Conservation (phyloP, 2,329 filamentous ascomycete species). For the Botrytis porri region DNA sequence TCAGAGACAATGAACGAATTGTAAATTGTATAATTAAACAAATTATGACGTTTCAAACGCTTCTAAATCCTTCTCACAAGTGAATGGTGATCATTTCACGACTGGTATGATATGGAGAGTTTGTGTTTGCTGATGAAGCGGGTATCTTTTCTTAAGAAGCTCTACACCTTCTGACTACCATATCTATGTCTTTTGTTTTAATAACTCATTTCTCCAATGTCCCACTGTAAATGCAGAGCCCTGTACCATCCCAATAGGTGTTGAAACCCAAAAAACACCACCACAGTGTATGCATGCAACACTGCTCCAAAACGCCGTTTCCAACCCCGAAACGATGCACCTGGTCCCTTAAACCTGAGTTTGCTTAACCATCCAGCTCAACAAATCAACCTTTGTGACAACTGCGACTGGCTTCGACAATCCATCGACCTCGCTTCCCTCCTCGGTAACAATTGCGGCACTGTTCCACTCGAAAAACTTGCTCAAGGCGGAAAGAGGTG, state of each 20-base stretch:
- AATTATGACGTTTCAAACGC: not conserved
- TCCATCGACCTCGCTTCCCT: constrained; percentile 47
- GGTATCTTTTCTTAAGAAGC: not conserved
- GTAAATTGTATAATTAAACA: not conserved
- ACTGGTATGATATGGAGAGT: not conserved
- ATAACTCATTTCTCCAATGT: not conserved
- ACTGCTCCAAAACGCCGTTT: constrained; percentile 12
- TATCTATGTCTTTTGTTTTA: not conserved
- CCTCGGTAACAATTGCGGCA: constrained; percentile 89
- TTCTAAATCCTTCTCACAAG: too few species aligned
- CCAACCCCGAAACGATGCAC: not conserved
- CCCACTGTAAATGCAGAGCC: not conserved
- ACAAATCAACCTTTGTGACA: constrained; percentile 92
- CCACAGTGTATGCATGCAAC: not conserved
- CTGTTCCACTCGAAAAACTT: constrained; percentile 98
- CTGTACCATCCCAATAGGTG: constrained; percentile 2
- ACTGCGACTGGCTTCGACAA: constrained; percentile 78
- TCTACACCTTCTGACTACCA: not conserved
- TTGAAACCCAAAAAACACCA: constrained; percentile 7
- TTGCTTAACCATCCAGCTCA: constrained; percentile 85
- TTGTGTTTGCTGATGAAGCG: not conserved
- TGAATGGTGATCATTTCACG: not conserved
- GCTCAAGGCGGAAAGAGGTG: constrained; percentile 76
- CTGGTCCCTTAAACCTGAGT: constrained; percentile 37
- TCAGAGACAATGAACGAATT: not conserved